Percentiles rank a stretch among this genome's conserved stretches.
Conservation (phyloP, 1,139 yeast genomes). For the Yamadazyma blattariae region DNA sequence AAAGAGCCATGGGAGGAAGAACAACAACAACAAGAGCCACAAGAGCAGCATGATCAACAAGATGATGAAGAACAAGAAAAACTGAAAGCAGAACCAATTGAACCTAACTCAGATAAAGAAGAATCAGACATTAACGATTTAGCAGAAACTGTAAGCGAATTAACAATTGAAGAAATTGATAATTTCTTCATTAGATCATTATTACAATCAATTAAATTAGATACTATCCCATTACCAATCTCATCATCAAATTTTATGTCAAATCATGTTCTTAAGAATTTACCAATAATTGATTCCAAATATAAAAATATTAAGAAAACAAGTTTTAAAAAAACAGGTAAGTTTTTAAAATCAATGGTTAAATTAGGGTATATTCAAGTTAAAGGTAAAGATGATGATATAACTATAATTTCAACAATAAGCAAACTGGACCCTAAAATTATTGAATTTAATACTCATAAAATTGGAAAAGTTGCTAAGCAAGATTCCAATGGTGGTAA, state of each 20-base stretch:
- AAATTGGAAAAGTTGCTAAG: slow-evolving; percentile 28
- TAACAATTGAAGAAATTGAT: slow-evolving; percentile 74
- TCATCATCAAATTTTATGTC: slow-evolving; percentile 75
- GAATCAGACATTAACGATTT: slow-evolving; percentile 9
- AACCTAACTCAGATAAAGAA: slow-evolving; percentile 5
- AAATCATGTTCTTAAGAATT: slow-evolving; percentile 60
- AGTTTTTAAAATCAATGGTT: slow-evolving; percentile 82
- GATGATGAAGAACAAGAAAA: slow-evolving; percentile 7
- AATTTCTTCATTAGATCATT: slow-evolving; percentile 68
- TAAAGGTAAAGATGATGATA: slow-evolving; percentile 76
- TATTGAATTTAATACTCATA: slow-evolving; percentile 63
- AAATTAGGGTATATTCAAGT: slow-evolving; percentile 61
- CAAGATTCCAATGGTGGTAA: slow-evolving; percentile 12
- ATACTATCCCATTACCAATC: slow-evolving; percentile 57
- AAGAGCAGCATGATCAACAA: slow-evolving; percentile 4
- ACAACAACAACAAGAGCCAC: slow-evolving; percentile 1
- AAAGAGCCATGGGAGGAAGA: slow-evolving; percentile 20
- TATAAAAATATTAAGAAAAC: slow-evolving; percentile 73
- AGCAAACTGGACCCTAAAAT: slow-evolving; percentile 47
- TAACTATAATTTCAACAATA: slow-evolving; percentile 51
- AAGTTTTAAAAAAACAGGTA: slow-evolving; percentile 86
- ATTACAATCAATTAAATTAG: slow-evolving; percentile 63
- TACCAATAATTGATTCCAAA: slow-evolving; percentile 57
- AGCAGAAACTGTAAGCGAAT: slow-evolving; percentile 12
- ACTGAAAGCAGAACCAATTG: slow-evolving; percentile 7